Conservation (phyloP, 129 eudicot species). For the Artemisia annua region DNA sequence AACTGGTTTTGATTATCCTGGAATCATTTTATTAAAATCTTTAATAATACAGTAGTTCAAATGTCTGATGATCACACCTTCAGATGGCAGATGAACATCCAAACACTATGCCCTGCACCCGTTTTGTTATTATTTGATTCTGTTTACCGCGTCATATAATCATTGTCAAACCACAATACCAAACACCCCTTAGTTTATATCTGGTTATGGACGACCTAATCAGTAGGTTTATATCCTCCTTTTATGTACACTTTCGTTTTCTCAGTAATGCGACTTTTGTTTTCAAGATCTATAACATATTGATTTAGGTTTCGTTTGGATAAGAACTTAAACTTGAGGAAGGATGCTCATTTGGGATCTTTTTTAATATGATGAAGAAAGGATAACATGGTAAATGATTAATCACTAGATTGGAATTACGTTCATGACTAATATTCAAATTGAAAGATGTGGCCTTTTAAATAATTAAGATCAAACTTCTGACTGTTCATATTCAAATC, state of each 20-base stretch:
- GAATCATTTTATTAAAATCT: too few relatives aligned
- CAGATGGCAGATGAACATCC: too few relatives aligned
- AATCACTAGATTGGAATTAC: not conserved
- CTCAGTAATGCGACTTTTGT: constrained; percentile 9
- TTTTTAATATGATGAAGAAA: not conserved
- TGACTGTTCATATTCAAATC: not conserved
- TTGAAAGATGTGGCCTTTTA: not conserved
- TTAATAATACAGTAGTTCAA: too few relatives aligned
- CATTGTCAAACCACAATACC: not conserved
- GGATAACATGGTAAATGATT: not conserved
- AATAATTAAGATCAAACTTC: not conserved
- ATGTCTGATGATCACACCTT: too few relatives aligned
- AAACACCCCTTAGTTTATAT: not conserved
- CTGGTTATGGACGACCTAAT: too few relatives aligned
- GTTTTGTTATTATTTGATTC: not conserved
- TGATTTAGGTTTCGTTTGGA: not conserved
- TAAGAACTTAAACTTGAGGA: not conserved
- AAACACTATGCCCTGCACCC: too few relatives aligned
- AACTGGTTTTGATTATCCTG: too few relatives aligned
- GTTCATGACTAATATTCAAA: too few relatives aligned
- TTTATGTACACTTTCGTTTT: not conserved
- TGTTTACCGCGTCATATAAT: not conserved
- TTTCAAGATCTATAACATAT: not conserved
- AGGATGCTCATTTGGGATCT: not conserved
- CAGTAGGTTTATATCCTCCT: too few relatives aligned